Percentiles rank a stretch among this genome's conserved stretches.
Conservation (phyloP, 768 basidiomycete species). For the Galerina marginata region DNA sequence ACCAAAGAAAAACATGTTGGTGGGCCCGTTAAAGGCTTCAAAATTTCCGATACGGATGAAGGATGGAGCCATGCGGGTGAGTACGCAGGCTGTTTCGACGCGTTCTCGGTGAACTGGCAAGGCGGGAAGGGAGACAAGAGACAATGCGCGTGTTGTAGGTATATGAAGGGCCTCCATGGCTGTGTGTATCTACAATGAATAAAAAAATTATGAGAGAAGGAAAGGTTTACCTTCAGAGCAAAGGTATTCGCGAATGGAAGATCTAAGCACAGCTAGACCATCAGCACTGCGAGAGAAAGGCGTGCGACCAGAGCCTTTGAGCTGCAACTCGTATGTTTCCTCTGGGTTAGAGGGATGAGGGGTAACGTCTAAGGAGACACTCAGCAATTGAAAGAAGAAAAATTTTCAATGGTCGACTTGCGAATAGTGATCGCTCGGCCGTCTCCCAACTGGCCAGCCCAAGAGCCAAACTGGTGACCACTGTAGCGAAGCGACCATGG, state of each 20-base stretch:
- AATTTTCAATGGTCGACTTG: conserved; percentile 25
- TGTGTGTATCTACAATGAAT: conserved; percentile 15
- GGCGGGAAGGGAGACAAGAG: conserved; percentile 74
- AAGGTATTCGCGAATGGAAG: conserved; percentile 92
- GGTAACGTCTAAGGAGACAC: conserved; percentile 64
- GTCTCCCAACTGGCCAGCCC: conserved; percentile 96
- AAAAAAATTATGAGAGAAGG: not conserved
- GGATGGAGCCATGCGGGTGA: conserved; percentile 84
- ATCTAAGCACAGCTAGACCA: conserved; percentile 93
- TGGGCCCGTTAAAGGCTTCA: conserved; percentile 80
- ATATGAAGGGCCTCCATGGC: conserved; percentile 76
- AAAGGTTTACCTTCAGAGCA: conserved; percentile 77
- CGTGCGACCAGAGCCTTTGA: conserved; percentile 94
- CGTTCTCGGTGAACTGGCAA: conserved; percentile 80
- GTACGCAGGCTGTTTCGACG: conserved; percentile 71
- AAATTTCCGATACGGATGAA: conserved; percentile 94
- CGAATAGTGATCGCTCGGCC: conserved; percentile 91
- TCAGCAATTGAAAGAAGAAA: not conserved
- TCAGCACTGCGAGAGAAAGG: conserved; percentile 94
- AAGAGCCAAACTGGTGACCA: conserved; percentile 87
- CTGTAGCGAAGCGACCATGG: conserved; percentile 93
- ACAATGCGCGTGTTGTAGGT: conserved; percentile 87
- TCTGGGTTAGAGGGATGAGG: conserved; percentile 66
- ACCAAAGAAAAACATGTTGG: conserved; percentile 68
- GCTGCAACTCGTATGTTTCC: conserved; percentile 80